phyloP scores from a whole-genome alignment of 192 early-diverging fungal genomes.

The Podochytrium sp. region DNA sequence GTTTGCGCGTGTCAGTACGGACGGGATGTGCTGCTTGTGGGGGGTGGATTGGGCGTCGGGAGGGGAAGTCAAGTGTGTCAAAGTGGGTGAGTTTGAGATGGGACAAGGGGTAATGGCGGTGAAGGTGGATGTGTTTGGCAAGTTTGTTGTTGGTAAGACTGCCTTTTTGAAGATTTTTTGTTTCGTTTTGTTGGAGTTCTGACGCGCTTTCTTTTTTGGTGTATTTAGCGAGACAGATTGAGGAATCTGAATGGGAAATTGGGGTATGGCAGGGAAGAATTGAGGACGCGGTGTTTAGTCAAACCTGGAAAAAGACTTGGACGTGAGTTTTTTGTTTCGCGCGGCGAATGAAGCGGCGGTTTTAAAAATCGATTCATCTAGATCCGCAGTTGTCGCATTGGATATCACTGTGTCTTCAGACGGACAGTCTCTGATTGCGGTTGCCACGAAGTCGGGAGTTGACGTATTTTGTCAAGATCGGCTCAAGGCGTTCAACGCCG shows the following conservation, averaged over 20 bases:
- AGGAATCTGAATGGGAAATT: slow-evolving; percentile 33
- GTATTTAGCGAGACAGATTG: slow-evolving; percentile 12
- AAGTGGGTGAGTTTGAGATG: background rate
- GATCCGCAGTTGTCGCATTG: slow-evolving; percentile 68
- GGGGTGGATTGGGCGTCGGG: background rate
- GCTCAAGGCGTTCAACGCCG: slow-evolving; percentile 35
- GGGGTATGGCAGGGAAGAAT: slow-evolving; percentile 50
- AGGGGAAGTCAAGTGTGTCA: background rate
- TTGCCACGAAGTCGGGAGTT: slow-evolving; percentile 57
- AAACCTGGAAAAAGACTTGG: slow-evolving; percentile 47
- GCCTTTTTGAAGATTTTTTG: slow-evolving; percentile 13
- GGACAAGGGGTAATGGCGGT: slow-evolving; percentile 8
- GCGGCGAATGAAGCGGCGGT: background rate
- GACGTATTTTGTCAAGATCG: slow-evolving; percentile 67
- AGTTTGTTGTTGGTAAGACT: slow-evolving; percentile 43
- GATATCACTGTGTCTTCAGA: slow-evolving; percentile 60
- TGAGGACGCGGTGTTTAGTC: slow-evolving; percentile 43
- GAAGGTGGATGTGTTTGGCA: slow-evolving; percentile 49
- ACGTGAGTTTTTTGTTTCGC: slow-evolving; percentile 30
- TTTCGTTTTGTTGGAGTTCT: background rate
- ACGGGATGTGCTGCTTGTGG: background rate
- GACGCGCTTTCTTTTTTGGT: background rate
- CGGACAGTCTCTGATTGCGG: slow-evolving; percentile 72
- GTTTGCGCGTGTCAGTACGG: background rate
- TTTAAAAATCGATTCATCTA: slow-evolving; percentile 32